Conservation (phyloP, 1,139 yeast genomes). For the Taiozyma sp. region DNA sequence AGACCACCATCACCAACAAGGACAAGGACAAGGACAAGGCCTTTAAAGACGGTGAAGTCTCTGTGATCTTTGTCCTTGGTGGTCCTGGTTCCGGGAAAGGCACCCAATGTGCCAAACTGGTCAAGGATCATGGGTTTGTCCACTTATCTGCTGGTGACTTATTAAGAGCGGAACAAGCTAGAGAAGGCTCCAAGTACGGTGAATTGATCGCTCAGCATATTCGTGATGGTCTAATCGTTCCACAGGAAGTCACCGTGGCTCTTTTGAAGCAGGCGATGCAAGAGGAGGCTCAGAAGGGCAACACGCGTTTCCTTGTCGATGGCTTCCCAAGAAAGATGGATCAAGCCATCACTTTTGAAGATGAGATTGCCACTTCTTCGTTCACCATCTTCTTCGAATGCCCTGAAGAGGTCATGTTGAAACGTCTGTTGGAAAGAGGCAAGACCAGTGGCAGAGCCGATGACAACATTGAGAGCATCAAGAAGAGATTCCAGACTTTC, state of each 20-base stretch:
- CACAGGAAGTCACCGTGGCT: slow-evolving; percentile 91
- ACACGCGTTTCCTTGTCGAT: slow-evolving; percentile 68
- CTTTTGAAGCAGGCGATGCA: slow-evolving; percentile 76
- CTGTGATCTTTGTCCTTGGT: slow-evolving; percentile 85
- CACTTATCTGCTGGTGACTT: slow-evolving; percentile 95
- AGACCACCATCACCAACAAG: no score
- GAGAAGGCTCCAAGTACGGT: slow-evolving; percentile 82
- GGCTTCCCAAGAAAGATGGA: slow-evolving; percentile 99
- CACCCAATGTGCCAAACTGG: slow-evolving; percentile 88
- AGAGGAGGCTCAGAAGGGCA: slow-evolving; percentile 47
- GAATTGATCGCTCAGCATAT: slow-evolving; percentile 79
- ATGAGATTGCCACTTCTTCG: slow-evolving; percentile 67
- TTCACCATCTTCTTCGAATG: slow-evolving; percentile 91
- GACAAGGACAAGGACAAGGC: no score
- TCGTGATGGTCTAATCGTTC: slow-evolving; percentile 87
- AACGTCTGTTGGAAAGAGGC: slow-evolving; percentile 84
- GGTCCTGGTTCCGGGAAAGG: slow-evolving; percentile 94
- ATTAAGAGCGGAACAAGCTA: slow-evolving; percentile 83
- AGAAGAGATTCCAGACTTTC: slow-evolving; percentile 83
- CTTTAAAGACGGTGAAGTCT: slow-evolving; percentile 57
- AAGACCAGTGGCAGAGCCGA: slow-evolving; percentile 93
- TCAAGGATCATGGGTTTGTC: slow-evolving; percentile 72
- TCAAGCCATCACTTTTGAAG: slow-evolving; percentile 90
- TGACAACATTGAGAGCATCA: slow-evolving; percentile 87
- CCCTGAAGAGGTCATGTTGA: slow-evolving; percentile 85